These are phyloP conservation scores for Zalaria sp. DNA, from an alignment of 2,329 filamentous ascomycete genomes.

Conservation along the genomic window DNA sequence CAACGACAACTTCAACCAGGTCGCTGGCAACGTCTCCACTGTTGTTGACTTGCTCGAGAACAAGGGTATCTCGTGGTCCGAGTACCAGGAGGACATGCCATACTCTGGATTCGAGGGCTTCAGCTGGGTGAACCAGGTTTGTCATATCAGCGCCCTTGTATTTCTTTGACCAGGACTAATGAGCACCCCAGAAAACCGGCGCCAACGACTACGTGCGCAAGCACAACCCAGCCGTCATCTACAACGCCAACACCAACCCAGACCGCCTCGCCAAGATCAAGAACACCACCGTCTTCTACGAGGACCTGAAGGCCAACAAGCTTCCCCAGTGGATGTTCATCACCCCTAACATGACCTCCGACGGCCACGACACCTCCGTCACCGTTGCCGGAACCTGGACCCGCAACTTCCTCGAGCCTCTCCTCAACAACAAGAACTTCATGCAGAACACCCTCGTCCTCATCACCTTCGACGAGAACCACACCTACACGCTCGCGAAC, in stretches of 20 bases:
- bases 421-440: slow-evolving; percentile 56
- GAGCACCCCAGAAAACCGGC: slow-evolving; percentile 30
- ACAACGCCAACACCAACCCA: slow-evolving; percentile 45
- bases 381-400: slow-evolving; percentile 56
- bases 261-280: slow-evolving; percentile 56
- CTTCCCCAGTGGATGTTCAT: slow-evolving; percentile 62
- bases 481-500: slow-evolving; percentile 54
- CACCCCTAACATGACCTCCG: slow-evolving; percentile 61
- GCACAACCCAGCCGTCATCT: slow-evolving; percentile 55
- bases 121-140: slow-evolving; percentile 44
- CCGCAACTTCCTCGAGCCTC: slow-evolving; percentile 52
- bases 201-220: slow-evolving; percentile 71
- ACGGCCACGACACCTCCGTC: slow-evolving; percentile 62
- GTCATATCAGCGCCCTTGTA: too few species aligned
- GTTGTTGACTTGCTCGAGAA: slow-evolving; percentile 29
- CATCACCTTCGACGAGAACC: slow-evolving; percentile 67
- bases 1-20: slow-evolving; percentile 47
- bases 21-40: slow-evolving; percentile 24
- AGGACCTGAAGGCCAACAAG: slow-evolving; percentile 46
- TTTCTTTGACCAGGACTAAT: too few species aligned
- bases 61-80: slow-evolving; percentile 31
- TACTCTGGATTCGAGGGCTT: slow-evolving; percentile 57
- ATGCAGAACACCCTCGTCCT: slow-evolving; percentile 63
- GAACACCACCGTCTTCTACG: slow-evolving; percentile 55
- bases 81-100: slow-evolving; percentile 68